These are phyloP conservation scores for Basipetospora chlamydospora DNA, from an alignment of 2,329 filamentous ascomycete genomes.

Conservation along the genomic window DNA sequence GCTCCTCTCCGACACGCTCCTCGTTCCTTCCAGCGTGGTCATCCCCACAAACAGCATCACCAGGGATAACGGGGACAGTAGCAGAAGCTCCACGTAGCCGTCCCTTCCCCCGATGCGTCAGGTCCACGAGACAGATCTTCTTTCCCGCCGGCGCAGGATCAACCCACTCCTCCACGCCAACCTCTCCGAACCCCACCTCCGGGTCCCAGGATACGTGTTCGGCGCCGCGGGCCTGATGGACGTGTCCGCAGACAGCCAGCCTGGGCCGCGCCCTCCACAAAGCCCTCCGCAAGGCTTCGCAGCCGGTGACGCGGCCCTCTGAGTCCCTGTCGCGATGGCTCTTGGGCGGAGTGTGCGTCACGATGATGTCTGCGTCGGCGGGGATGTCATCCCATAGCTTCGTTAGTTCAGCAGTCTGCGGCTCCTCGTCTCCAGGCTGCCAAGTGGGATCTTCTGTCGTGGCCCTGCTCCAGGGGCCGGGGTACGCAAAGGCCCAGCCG, in stretches of 20 bases:
- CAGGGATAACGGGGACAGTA: too few species aligned
- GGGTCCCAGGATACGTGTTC: conserved; percentile 48
- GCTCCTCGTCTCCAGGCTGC: conserved; percentile 3
- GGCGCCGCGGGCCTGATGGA: conserved; percentile 53
- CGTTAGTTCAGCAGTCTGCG: neutral
- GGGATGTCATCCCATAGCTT: conserved; percentile 48
- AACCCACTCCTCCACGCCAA: conserved; percentile 39
- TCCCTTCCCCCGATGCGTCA: conserved; percentile 33
- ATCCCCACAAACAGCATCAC: conserved; percentile 21
- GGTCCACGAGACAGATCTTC: conserved; percentile 49
- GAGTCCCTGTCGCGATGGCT: conserved; percentile 38
- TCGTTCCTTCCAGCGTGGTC: conserved; percentile 10
- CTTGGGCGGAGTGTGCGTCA: conserved; percentile 56
- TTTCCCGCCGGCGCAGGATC: conserved; percentile 40
- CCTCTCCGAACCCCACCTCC: conserved; percentile 15
- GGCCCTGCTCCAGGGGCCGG: conserved; percentile 9
- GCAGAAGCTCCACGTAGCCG: conserved; percentile 18
- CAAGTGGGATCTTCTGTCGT: too few species aligned
- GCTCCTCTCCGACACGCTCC: conserved; percentile 23
- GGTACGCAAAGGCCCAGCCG: conserved; percentile 56
- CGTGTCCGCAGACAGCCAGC: conserved; percentile 56
- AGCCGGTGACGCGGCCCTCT: conserved; percentile 31
- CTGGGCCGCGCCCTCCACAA: conserved; percentile 48
- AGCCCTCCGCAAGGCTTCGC: conserved; percentile 39
- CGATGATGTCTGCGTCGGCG: conserved; percentile 45